Base-by-base conservation (phyloP, 1,139 yeast genomes). In the Suhomyces kunorum region DNA sequence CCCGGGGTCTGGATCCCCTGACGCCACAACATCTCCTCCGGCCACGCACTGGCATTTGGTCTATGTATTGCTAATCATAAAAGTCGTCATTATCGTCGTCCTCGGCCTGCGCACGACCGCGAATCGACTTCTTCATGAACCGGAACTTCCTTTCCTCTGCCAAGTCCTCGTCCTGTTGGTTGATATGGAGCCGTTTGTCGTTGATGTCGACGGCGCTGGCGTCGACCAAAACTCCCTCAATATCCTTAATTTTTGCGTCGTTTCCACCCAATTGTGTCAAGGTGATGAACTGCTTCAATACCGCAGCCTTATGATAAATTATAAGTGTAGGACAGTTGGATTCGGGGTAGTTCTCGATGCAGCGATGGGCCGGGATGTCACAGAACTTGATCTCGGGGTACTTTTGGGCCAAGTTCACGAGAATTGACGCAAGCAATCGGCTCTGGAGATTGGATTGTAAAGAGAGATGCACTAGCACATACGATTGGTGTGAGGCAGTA, bases 331-430 rank as follows among this genome's bases (percentile, higher is more conserved):
- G 99, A 54, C 96, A 86, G 63, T 87, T 90, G 28, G 77, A 62
- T 22, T 87, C 90, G 0, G 98, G 97, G 59, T 90, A 92, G 57
- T 83, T 81, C 55, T 90, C 98, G 48, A 90, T 86, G 43, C 96
- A 95, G 61, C 96, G 80, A 46, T 80, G 75, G 15, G 87, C 96
- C 11, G 87, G 85, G 37, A 92, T 92, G 51, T 92, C 96, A 32
- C 90, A 92, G 56, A 92, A 84, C 63, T 92, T 92, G 54, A 92
- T 65, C 53, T 92, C 96, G n/a, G 81, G 78, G 52, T 74, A 85
- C 50, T 76, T 81, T 1, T 56, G 47, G 1, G 94, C 87, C 30
- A 80, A 55, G 23, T 64, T 59, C 7, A 59, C 60, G 46, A 85
- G 71, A 20, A 86, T 57, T 1, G 80, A 74, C 0, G 81, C 66